phyloP scores from a whole-genome alignment of 768 basidiomycete genomes.

The Strobilomyces confusus region DNA sequence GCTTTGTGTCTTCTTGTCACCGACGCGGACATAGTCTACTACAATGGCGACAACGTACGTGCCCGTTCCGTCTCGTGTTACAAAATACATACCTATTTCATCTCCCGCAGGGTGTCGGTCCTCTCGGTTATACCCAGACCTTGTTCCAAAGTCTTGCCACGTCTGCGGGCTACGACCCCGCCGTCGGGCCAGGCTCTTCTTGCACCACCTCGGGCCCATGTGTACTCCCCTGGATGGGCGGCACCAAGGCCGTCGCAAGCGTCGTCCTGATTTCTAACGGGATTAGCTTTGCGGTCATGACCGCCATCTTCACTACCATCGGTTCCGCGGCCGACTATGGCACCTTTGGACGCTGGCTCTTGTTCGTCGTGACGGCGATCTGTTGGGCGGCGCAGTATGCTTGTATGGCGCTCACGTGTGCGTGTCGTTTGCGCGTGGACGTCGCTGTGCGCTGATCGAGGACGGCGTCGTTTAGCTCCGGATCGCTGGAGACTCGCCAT shows the following conservation, averaged over 20 bases:
- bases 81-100: neutral
- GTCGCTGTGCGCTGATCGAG: neutral
- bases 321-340: constrained; percentile 40
- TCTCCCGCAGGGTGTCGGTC: constrained; percentile 57
- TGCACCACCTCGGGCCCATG: constrained; percentile 71
- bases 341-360: constrained; percentile 70
- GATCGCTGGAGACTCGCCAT: constrained; percentile 72
- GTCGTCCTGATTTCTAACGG: constrained; percentile 77
- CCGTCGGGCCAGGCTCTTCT: constrained; percentile 64
- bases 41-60: constrained; percentile 75
- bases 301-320: constrained; percentile 75
- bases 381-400: constrained; percentile 83
- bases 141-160: constrained; percentile 70
- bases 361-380: constrained; percentile 64
- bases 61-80: neutral
- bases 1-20: neutral
- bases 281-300: constrained; percentile 76
- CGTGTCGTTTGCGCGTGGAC: constrained; percentile 12
- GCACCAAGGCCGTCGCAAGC: constrained; percentile 71
- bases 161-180: constrained; percentile 71
- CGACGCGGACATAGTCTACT: constrained; percentile 52
- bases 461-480: constrained; percentile 40
- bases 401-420: constrained; percentile 69
- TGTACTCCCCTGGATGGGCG: constrained; percentile 72
- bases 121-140: constrained; percentile 65